Evolutionary conservation across 257 asterid species (phyloP).

Genomic region (Asclepias syriaca): DNA sequence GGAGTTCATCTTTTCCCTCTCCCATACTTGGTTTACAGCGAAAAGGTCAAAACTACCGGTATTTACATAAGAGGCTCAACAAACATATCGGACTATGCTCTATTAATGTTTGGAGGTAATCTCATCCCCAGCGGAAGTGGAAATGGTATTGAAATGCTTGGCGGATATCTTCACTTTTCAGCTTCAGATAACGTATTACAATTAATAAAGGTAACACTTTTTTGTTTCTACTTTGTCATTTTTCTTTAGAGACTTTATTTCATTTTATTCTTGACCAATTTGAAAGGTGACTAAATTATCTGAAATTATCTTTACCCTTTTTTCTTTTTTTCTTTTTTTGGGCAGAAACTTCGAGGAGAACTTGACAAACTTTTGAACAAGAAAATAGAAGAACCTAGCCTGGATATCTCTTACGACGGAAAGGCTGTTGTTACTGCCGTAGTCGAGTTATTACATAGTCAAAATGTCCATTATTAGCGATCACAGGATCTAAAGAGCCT

Average conservation of each 20-base stretch:
- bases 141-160: constrained; percentile 94
- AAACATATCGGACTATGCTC: constrained; percentile 85
- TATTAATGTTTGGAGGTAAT: constrained; percentile 94
- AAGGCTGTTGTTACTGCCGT: constrained; percentile 76
- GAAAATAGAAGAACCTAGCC: constrained; percentile 76
- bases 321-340: neutral
- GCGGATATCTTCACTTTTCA: constrained; percentile 90
- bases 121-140: constrained; percentile 67
- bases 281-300: neutral
- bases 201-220: constrained; percentile 56
- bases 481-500: neutral
- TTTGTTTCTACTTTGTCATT: neutral
- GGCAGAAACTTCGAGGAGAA: constrained; percentile 83
- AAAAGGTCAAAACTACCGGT: constrained; percentile 76
- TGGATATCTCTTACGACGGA: constrained; percentile 68
- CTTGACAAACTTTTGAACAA: constrained; percentile 74
- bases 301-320: too few relatives aligned
- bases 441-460: constrained; percentile 70
- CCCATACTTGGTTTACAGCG: constrained; percentile 85
- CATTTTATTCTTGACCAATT: neutral
- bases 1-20: constrained; percentile 75
- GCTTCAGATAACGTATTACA: constrained; percentile 75
- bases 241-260: neutral
- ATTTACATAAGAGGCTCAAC: constrained; percentile 81
- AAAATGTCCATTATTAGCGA: constrained; percentile 36